Evolutionary conservation across 2,329 filamentous ascomycete species (phyloP).

Genomic region (Neonectria ditissima): DNA sequence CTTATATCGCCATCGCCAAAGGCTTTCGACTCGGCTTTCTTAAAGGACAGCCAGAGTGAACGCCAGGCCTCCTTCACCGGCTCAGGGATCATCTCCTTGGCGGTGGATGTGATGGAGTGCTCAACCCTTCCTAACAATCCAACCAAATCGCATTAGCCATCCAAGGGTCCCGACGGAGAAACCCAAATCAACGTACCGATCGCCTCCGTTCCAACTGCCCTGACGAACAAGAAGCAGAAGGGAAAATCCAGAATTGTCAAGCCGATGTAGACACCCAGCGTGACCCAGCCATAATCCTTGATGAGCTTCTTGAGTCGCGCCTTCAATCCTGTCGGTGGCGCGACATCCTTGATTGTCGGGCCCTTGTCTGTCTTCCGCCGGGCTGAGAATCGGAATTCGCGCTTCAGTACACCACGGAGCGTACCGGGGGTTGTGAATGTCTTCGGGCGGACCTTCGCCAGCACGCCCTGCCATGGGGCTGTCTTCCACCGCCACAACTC

Average conservation of each 20-base stretch:
- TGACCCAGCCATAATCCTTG: slow-evolving; percentile 93
- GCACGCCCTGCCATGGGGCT: slow-evolving; percentile 34
- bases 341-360: slow-evolving; percentile 35
- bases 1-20: slow-evolving; percentile 58
- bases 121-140: slow-evolving; percentile 67
- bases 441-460: slow-evolving; percentile 32
- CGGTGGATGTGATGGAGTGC: slow-evolving; percentile 72
- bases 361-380: slow-evolving; percentile 46
- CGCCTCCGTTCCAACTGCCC: slow-evolving; percentile 82
- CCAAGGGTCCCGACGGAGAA: not conserved
- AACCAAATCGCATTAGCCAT: slow-evolving; percentile 29
- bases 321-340: slow-evolving; percentile 65
- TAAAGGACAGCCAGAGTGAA: slow-evolving; percentile 62
- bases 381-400: slow-evolving; percentile 52
- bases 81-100: slow-evolving; percentile 70
- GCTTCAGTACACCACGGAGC: slow-evolving; percentile 42
- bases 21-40: slow-evolving; percentile 57
- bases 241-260: slow-evolving; percentile 92
- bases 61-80: slow-evolving; percentile 65
- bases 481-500: slow-evolving; percentile 39
- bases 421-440: slow-evolving; percentile 33
- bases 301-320: slow-evolving; percentile 84
- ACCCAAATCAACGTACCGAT: slow-evolving; percentile 70
- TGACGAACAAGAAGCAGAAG: slow-evolving; percentile 91
- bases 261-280: slow-evolving; percentile 88